A percentile compares a stretch with the other conserved stretches of the same genome.
Evolutionary conservation across 768 basidiomycete species (phyloP).

Genomic region (Pisolithus microcarpus): DNA sequence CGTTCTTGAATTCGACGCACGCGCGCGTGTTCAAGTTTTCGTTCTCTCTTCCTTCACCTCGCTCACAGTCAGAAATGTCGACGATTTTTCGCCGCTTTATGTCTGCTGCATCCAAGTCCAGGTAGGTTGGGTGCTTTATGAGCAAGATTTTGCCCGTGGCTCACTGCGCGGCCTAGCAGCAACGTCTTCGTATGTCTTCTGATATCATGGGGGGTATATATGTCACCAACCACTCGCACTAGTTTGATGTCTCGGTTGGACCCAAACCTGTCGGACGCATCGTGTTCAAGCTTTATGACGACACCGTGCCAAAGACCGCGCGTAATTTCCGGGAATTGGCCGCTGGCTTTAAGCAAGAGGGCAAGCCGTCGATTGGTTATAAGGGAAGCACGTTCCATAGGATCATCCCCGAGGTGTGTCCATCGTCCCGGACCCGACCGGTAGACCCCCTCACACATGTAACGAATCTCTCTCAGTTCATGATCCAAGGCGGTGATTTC

Average conservation of each 20-base stretch:
- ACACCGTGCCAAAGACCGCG: constrained; percentile 73
- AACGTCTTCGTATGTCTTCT: constrained; percentile 28
- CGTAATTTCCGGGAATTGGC: constrained; percentile 78
- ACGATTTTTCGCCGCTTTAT: constrained; percentile 46
- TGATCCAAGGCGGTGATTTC: constrained; percentile 88
- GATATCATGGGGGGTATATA: constrained; percentile 1
- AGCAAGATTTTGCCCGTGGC: background rate
- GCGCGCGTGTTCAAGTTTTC: background rate
- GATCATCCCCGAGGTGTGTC: constrained; percentile 54
- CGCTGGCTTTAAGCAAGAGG: constrained; percentile 34
- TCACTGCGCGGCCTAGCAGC: constrained; percentile 2
- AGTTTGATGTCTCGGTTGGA: constrained; percentile 66
- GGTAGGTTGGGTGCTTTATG: constrained; percentile 4
- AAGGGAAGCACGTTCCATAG: constrained; percentile 63
- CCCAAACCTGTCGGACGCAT: constrained; percentile 58
- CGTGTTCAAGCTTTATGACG: constrained; percentile 78
- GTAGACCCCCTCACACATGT: background rate
- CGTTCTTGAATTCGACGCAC: background rate
- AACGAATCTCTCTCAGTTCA: constrained; percentile 41
- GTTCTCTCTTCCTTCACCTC: background rate
- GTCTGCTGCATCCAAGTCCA: constrained; percentile 38
- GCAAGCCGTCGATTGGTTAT: constrained; percentile 63
- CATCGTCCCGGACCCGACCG: background rate
- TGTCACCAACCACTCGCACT: background rate
- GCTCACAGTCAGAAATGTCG: constrained; percentile 32